Evolutionary conservation across 169 alveolate species (phyloP).

Genomic region (Cryptosporidium viatorum): DNA sequence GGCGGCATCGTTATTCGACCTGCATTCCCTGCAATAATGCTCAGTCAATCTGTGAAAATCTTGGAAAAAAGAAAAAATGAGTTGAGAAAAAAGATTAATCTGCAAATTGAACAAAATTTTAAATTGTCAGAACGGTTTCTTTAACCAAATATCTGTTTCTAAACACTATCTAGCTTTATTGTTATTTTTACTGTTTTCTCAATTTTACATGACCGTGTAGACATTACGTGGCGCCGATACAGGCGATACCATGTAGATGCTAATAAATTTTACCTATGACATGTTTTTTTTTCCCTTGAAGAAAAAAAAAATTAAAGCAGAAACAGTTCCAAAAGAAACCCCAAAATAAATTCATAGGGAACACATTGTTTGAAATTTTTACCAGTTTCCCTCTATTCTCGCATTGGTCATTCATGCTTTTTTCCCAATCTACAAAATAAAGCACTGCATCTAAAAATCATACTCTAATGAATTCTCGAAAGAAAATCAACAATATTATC

Average conservation of each 20-base stretch:
- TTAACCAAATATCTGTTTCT: neutral
- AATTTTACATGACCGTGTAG: conserved; percentile 35
- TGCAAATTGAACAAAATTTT: too few relatives aligned
- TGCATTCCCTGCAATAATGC: neutral
- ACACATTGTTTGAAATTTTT: neutral
- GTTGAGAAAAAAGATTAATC: too few relatives aligned
- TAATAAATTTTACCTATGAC: conserved; percentile 13
- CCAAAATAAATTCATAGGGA: neutral
- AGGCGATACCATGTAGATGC: conserved; percentile 34
- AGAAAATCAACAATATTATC: conserved; percentile 37
- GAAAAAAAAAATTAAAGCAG: neutral
- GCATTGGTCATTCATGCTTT: neutral
- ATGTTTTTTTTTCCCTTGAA: neutral
- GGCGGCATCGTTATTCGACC: too few relatives aligned
- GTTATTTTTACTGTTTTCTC: neutral
- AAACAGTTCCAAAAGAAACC: neutral
- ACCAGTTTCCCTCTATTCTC: neutral
- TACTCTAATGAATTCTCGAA: conserved; percentile 27
- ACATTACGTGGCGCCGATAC: conserved; percentile 63
- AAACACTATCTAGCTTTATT: neutral
- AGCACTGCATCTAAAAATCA: neutral
- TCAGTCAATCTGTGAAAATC: neutral
- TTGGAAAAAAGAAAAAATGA: neutral
- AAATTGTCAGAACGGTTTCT: neutral
- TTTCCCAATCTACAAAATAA: neutral